Percentiles rank a stretch among this genome's conserved stretches.
phyloP scores from a whole-genome alignment of 2,329 filamentous ascomycete species.

The Lachnellula arida region DNA sequence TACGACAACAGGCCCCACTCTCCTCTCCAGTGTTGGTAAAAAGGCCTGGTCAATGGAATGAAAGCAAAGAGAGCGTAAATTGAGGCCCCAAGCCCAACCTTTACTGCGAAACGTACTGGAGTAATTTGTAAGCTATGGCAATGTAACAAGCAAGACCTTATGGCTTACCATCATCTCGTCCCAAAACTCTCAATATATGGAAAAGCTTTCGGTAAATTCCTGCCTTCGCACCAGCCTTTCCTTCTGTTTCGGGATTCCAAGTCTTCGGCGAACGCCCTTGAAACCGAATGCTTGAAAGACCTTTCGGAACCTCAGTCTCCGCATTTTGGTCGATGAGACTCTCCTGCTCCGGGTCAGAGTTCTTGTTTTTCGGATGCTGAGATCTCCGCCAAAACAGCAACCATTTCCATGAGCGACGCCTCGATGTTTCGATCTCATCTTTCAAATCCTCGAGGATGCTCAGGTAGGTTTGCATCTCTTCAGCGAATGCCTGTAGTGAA shows the following conservation, averaged over 20 bases:
- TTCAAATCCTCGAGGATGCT: conserved; percentile 83
- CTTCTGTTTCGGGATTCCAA: conserved; percentile 5
- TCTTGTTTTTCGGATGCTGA: conserved; percentile 1
- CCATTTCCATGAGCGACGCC: conserved; percentile 75
- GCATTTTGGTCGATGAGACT: conserved; percentile 24
- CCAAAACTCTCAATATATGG: conserved; percentile 50
- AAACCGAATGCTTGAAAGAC: conserved; percentile 21
- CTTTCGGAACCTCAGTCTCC: conserved; percentile 21
- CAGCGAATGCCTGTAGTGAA: conserved; percentile 82
- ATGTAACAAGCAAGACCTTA: conserved; percentile 20
- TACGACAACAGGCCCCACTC: conserved; percentile 97
- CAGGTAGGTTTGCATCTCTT: conserved; percentile 80
- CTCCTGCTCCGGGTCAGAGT: conserved; percentile 27
- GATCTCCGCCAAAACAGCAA: conserved; percentile 66
- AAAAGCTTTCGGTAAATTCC: conserved; percentile 42
- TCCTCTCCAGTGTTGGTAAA: conserved; percentile 84
- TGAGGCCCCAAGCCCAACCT: conserved; percentile 86
- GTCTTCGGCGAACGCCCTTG: conserved; percentile 13
- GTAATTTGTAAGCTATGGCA: conserved; percentile 22
- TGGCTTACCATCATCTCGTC: conserved; percentile 57
- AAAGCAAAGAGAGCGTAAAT: conserved; percentile 89
- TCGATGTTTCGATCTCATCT: conserved; percentile 57
- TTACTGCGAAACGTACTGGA: conserved; percentile 70
- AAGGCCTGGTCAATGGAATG: conserved; percentile 68
- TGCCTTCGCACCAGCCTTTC: conserved; percentile 5